Percentiles rank a stretch among this genome's conserved stretches.
These are phyloP conservation scores for Dactylella cylindrospora DNA, from an alignment of 2,329 filamentous ascomycete genomes.

Conservation along the genomic window DNA sequence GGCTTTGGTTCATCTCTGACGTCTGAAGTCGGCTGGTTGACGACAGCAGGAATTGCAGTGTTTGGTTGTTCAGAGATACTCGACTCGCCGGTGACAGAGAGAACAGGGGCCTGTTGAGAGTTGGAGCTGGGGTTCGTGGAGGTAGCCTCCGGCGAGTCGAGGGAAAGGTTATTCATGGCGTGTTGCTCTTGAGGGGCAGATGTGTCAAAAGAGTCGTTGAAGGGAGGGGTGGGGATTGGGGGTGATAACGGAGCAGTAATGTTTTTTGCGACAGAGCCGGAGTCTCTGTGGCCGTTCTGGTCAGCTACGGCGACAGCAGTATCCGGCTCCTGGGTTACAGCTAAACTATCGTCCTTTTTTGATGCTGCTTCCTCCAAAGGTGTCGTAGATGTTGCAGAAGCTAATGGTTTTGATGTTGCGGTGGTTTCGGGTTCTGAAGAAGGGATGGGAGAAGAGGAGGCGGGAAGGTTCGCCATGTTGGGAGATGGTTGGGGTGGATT, in stretches of 20 bases:
- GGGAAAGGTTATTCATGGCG: constrained; percentile 48
- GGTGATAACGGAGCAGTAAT: constrained; percentile 49
- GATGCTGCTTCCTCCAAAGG: background rate
- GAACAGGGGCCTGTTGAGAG: constrained; percentile 1
- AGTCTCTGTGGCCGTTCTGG: constrained; percentile 9
- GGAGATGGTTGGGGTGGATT: constrained; percentile 14
- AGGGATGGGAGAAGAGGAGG: constrained; percentile 19
- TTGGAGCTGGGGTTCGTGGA: constrained; percentile 29
- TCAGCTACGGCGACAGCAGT: constrained; percentile 24
- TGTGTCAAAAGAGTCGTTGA: constrained; percentile 50
- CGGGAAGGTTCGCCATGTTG: constrained; percentile 38
- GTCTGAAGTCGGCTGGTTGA: constrained; percentile 31
- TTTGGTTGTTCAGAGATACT: constrained; percentile 37
- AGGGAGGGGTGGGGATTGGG: constrained; percentile 48
- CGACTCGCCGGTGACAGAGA: constrained; percentile 35
- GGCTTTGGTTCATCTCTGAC: constrained; percentile 21
- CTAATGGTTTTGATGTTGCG: constrained; percentile 23
- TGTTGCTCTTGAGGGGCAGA: constrained; percentile 40
- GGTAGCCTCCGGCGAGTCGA: constrained; percentile 47
- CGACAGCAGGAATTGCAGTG: constrained; percentile 40
- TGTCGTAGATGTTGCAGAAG: too few species aligned
- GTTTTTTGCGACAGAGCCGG: constrained; percentile 40
- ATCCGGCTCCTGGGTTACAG: constrained; percentile 29
- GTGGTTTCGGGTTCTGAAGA: constrained; percentile 13
- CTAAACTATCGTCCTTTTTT: constrained; percentile 8